These are phyloP conservation scores for Stemphylium beticola DNA, from an alignment of 2,329 filamentous ascomycete genomes.

Conservation along the genomic window DNA sequence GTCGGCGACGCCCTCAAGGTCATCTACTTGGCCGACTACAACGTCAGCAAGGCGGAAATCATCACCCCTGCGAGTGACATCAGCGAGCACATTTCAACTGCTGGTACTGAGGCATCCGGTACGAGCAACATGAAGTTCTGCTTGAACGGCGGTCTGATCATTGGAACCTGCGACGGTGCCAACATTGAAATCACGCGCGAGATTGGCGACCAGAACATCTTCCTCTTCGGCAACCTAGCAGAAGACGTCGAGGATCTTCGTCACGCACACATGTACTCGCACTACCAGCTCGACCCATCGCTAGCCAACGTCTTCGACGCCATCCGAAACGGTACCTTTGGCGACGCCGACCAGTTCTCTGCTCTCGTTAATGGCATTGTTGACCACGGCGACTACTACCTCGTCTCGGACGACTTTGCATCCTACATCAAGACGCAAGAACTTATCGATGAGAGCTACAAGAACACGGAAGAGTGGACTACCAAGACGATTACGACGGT, in stretches of 20 bases:
- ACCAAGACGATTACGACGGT: constrained; percentile 89
- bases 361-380: constrained; percentile 83
- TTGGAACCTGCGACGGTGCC: constrained; percentile 96
- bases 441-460: constrained; percentile 90
- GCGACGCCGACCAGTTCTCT: constrained; percentile 77
- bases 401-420: constrained; percentile 96
- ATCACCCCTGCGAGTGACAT: constrained; percentile 94
- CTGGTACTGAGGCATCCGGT: constrained; percentile 85
- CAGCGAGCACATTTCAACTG: constrained; percentile 98
- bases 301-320: constrained; percentile 82
- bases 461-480: constrained; percentile 90
- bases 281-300: constrained; percentile 76
- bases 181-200: constrained; percentile 99
- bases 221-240: constrained; percentile 94
- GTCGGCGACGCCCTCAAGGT: constrained; percentile 96
- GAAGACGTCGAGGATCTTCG: constrained; percentile 97
- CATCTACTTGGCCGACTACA: constrained; percentile 97
- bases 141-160: constrained; percentile 94
- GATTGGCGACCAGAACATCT: constrained; percentile 95
- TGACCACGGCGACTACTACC: constrained; percentile 95
- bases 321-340: constrained; percentile 82
- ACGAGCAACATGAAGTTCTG: constrained; percentile 99
- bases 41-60: constrained; percentile 98
- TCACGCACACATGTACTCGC: constrained; percentile 83
- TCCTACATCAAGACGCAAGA: constrained; percentile 91